Conservation (phyloP, 176 grass and related monocot genomes). For the Secale cereale region DNA sequence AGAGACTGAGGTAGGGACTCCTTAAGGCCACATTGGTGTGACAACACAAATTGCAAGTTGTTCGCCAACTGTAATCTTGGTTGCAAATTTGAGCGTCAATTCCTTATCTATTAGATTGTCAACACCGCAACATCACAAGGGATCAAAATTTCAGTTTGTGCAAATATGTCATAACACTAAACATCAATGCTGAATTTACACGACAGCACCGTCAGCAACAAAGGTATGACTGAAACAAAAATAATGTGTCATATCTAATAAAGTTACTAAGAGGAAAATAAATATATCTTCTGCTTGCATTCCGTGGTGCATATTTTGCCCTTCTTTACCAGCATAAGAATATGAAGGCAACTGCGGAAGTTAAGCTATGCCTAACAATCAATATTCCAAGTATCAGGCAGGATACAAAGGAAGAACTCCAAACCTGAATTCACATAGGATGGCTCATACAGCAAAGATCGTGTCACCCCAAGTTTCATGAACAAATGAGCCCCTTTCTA, state of each 20-base stretch:
- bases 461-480: too few relatives aligned
- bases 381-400: not conserved
- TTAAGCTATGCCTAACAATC: not conserved
- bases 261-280: not conserved
- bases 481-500: too few relatives aligned
- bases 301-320: not conserved
- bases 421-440: slow-evolving; percentile 80
- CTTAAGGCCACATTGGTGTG: slow-evolving; percentile 98
- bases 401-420: not conserved
- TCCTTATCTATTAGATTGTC: slow-evolving; percentile 97
- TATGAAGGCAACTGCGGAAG: not conserved
- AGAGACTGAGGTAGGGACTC: slow-evolving; percentile 66
- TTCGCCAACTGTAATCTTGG: slow-evolving; percentile 73
- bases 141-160: not conserved
- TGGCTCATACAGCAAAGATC: not conserved
- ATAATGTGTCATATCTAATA: slow-evolving; percentile 10
- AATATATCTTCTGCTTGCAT: not conserved
- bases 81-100: slow-evolving; percentile 82
- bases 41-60: slow-evolving; percentile 85
- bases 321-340: not conserved
- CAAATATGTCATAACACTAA: too few relatives aligned
- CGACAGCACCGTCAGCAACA: not conserved
- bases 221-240: not conserved
- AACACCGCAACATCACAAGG: slow-evolving; percentile 35
- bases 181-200: not conserved